phyloP scores from a whole-genome alignment of 2,329 filamentous ascomycete species.

The Cucurbitaria berberidis region DNA sequence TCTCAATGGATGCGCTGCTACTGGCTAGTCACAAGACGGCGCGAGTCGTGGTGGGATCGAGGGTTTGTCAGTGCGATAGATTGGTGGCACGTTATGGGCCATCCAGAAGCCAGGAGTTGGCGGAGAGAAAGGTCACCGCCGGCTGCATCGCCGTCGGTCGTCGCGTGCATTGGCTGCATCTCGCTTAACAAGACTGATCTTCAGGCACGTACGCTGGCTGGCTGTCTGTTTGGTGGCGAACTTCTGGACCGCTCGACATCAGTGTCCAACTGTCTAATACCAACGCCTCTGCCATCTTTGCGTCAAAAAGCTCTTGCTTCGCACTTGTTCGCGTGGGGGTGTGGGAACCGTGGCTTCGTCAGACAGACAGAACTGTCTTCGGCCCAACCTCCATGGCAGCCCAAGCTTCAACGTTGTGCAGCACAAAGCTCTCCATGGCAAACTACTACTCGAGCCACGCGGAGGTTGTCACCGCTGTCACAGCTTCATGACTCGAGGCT shows the following conservation, averaged over 20 bases:
- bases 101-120: conserved; percentile 14
- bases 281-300: not conserved
- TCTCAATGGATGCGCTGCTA: conserved; percentile 8
- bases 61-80: conserved; percentile 12
- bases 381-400: not conserved
- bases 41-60: conserved; percentile 19
- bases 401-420: not conserved
- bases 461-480: not conserved
- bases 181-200: not conserved
- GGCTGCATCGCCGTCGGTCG: conserved; percentile 8
- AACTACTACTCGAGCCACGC: not conserved
- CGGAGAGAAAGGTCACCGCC: conserved; percentile 11
- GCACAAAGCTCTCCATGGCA: not conserved
- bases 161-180: conserved; percentile 14
- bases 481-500: not conserved
- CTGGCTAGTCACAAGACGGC: conserved; percentile 15
- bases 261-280: not conserved
- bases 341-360: not conserved
- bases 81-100: conserved; percentile 19
- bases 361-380: not conserved
- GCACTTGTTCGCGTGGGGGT: not conserved
- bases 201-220: conserved; percentile 4
- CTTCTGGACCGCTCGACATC: not conserved
- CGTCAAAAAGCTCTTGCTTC: too few relatives aligned
- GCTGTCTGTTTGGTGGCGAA: not conserved